Base-by-base conservation (phyloP, 495 filamentous ascomycete species). In the Aspergillus carlsbadensis region DNA sequence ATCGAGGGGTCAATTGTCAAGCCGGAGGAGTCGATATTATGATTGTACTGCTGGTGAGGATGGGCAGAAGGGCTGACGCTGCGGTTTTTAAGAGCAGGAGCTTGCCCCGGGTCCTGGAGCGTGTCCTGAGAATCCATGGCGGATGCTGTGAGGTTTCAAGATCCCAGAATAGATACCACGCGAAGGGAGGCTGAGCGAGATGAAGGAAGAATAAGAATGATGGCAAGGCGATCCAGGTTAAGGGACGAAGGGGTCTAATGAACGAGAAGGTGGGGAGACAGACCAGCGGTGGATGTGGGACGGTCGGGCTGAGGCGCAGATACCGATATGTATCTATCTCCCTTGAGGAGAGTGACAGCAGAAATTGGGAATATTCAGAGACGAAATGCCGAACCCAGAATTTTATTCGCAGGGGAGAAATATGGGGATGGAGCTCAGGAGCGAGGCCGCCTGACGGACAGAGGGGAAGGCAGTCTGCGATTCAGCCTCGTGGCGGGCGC, bases 31-130 rank as follows among this genome's bases (percentile, higher is more conserved):
- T 65, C 61, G 49, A 73, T 64, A 31, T 76, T 66, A 53, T 76
- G 63, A 41, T 76, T 69, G 58, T 76, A 72, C 7, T 54, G 52
- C 17, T 70, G 70, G 26, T 71, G 73, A 51, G 54, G 59, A 62
- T 73, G 72, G 40, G 67, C 58, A 41, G 71, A 73, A 11, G 75
- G 73, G 68, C 76, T 78, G 58, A 71, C 65, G 51, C 73, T 73
- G 57, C 73, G 73, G 64, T 64, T 70, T 54, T 73, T 65, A 43
- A 66, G 52, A 43, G 58, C 60, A 17, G 69, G 59, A 44, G 67
- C 65, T 46, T 66, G 56, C 39, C 66, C 67, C 45, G 66, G 53
- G 50, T 70, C 64, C 18, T 60, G 70, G 61, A 51, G 53, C 42
- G 61, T 65, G 33, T 74, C 68, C 55, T 75, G 71, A 31, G 72